Evolutionary conservation across 176 grass and related monocot genomes (phyloP), one percentile per base, ranked within the genome.

Genomic region (Dactylis glomerata): DNA sequence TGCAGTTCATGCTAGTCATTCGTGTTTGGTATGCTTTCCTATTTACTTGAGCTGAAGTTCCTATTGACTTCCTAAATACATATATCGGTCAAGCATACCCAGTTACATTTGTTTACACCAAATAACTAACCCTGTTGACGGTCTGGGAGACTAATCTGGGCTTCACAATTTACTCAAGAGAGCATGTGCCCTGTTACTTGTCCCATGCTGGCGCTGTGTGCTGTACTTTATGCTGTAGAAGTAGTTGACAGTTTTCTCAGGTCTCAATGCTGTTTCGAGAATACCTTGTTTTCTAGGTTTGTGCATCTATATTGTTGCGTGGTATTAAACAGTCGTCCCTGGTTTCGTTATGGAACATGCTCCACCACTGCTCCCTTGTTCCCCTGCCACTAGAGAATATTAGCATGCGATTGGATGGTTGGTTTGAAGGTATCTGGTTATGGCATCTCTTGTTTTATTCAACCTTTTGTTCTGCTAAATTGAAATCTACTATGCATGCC

Each of bases 321-420:
- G 14, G 14, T 72, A 6, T 73, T 28, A 45, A 73, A 24, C 69
- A 19, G 47, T 10, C 14, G 1, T 1, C 15, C 24, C 70, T 73
- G 42, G 30, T 49, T 47, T 73, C 70, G 30, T 73, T 30, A 46
- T 28, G 70, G 23, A 13, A 28, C 70, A 73, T 9, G 14, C 69
- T 73, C 41, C 8, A 8, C 16, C 17, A 73, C 24, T 63, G 51
- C 49, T 74, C 28, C 5, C 55, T 88, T 88, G 16, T 80, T 78
- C 58, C 84, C 30, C 40, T 78, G 49, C 33, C 59, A 16, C 32
- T 45, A 54, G 57, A 74, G 38, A 74, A 73, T 73, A 73, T 75
- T 64, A 80, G 41, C 50, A 70, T 69, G 32, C 33, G 70, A 41
- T 58, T 82, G 40, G 51, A 61, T 16, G 30, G 44, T 56, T 69